A percentile compares a stretch with the other conserved stretches of the same genome.
Evolutionary conservation across 1,284 basidiomycete genomes (phyloP).

Genomic region (Papiliotrema nemorosa): DNA sequence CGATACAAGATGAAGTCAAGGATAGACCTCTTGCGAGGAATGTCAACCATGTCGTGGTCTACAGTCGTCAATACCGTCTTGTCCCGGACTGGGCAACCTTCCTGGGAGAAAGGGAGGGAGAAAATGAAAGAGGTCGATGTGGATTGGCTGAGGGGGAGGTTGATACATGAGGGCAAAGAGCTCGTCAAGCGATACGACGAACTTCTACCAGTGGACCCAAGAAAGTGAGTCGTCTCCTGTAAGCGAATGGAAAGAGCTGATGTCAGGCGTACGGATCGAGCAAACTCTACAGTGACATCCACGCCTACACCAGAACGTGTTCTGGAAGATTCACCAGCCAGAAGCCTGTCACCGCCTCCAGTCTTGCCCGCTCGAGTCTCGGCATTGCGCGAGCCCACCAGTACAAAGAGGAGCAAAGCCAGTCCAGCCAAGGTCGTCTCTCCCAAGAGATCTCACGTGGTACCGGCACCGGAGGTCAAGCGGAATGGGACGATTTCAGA

Average conservation of each 20-base stretch:
- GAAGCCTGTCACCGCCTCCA: constrained; percentile 22
- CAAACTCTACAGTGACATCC: not conserved
- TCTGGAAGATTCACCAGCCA: constrained; percentile 1
- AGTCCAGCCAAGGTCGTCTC: not conserved
- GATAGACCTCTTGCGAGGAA: constrained; percentile 70
- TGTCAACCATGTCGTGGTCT: constrained; percentile 30
- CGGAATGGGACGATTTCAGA: not conserved
- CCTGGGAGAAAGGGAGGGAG: constrained; percentile 31
- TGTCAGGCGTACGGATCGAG: not conserved
- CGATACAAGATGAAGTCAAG: constrained; percentile 86
- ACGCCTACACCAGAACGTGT: constrained; percentile 13
- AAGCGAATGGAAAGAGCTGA: not conserved
- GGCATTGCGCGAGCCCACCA: constrained; percentile 24
- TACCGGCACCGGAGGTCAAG: not conserved
- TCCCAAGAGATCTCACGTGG: not conserved
- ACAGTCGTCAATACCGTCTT: constrained; percentile 26
- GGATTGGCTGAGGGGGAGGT: constrained; percentile 36
- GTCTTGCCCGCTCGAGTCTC: constrained; percentile 27
- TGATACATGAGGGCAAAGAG: constrained; percentile 44
- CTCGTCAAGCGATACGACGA: constrained; percentile 40
- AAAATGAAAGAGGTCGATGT: constrained; percentile 31
- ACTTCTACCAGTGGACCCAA: constrained; percentile 30
- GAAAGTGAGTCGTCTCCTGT: constrained; percentile 23
- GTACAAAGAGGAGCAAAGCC: constrained; percentile 5
- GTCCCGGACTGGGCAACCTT: constrained; percentile 7